Evolutionary conservation across 495 filamentous ascomycete species (phyloP).

Genomic region (Neohortaea acidophila): DNA sequence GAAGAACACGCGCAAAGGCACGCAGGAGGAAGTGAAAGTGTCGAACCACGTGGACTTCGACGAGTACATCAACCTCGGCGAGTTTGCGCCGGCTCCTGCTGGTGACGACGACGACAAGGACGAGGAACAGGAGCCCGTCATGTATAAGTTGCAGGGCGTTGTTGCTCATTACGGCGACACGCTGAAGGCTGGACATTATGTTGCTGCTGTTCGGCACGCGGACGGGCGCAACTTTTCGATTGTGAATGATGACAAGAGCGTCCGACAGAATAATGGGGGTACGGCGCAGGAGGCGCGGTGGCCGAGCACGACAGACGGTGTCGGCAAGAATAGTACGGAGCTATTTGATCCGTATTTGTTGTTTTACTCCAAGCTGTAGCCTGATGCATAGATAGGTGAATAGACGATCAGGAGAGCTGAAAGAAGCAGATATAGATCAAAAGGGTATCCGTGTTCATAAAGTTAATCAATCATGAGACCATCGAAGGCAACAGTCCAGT

Average conservation of each 20-base stretch:
- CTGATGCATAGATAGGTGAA: no score
- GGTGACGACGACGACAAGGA: neutral
- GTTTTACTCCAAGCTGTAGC: conserved; percentile 3
- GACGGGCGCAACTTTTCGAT: neutral
- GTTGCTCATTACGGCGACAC: conserved; percentile 5
- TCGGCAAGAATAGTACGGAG: neutral
- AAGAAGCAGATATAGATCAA: neutral
- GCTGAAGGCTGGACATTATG: conserved; percentile 2
- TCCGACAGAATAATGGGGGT: neutral
- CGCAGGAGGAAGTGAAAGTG: neutral
- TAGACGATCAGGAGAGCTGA: no score
- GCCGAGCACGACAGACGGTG: neutral
- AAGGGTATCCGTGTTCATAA: neutral
- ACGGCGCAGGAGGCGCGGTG: neutral
- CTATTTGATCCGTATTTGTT: neutral
- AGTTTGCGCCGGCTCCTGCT: neutral
- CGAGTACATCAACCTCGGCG: conserved; percentile 3
- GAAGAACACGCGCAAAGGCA: neutral
- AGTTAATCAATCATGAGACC: neutral
- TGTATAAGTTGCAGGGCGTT: conserved; percentile 4
- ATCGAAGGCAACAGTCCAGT: neutral
- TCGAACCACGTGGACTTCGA: neutral
- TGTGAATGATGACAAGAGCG: conserved; percentile 1
- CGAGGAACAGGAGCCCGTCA: neutral
- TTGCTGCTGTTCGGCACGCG: neutral